A percentile compares a stretch with the other conserved stretches of the same genome.
Evolutionary conservation across 2,329 filamentous ascomycete species (phyloP).

Genomic region (Plenodomus tracheiphilus): DNA sequence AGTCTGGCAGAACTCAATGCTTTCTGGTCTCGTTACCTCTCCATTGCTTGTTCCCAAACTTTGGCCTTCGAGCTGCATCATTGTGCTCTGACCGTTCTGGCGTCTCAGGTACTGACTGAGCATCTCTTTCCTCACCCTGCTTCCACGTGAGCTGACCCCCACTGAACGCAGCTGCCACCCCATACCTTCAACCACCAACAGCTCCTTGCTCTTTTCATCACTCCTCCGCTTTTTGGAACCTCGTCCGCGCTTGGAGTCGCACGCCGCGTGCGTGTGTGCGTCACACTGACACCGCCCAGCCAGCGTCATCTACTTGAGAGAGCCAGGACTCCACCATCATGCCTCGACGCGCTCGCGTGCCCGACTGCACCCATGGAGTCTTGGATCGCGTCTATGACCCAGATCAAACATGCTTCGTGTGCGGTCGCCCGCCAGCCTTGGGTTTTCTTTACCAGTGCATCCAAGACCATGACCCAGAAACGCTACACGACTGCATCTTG

Average conservation of each 20-base stretch:
- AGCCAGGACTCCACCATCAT: conserved; percentile 19
- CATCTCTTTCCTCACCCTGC: conserved; percentile 7
- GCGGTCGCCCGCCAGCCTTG: conserved; percentile 58
- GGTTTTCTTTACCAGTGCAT: conserved; percentile 77
- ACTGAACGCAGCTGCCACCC: neutral
- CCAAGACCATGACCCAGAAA: conserved; percentile 55
- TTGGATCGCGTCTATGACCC: conserved; percentile 67
- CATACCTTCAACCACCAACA: no score
- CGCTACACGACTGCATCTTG: conserved; percentile 9
- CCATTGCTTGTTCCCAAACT: no score
- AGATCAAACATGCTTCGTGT: conserved; percentile 60
- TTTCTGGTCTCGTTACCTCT: neutral
- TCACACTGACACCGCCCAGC: neutral
- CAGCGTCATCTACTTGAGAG: neutral
- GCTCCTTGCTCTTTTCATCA: neutral
- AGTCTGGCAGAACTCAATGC: neutral
- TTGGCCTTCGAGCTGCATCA: no score
- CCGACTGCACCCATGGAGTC: conserved; percentile 67
- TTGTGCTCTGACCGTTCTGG: neutral
- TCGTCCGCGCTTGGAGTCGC: neutral
- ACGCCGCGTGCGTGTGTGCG: neutral
- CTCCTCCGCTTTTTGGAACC: conserved; percentile 3
- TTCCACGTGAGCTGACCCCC: neutral
- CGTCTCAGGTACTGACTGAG: neutral
- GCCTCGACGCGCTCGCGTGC: conserved; percentile 23